phyloP scores from a whole-genome alignment of 352 stramenopile genomes.

The Hyaloperonospora arabidopsidis region DNA sequence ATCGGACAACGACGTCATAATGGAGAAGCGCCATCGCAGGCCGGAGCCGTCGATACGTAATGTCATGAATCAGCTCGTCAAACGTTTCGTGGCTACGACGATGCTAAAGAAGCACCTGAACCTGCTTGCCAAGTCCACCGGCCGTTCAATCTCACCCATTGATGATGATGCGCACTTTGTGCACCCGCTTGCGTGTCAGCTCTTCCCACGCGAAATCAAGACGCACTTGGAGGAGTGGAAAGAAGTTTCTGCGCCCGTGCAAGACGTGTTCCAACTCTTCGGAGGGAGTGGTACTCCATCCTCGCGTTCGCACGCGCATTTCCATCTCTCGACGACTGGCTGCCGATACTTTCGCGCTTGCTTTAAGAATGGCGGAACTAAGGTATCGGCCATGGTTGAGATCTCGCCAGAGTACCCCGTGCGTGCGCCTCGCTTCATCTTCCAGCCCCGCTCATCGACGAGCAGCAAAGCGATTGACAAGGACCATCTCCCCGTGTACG shows the following conservation, averaged over 20 bases:
- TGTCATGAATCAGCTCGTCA: conserved; percentile 51
- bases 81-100: conserved; percentile 37
- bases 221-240: conserved; percentile 53
- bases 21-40: conserved; percentile 23
- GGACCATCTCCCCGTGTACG: conserved; percentile 28
- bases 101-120: conserved; percentile 47
- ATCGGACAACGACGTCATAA: not conserved
- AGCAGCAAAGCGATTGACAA: conserved; percentile 29
- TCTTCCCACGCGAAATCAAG: conserved; percentile 40
- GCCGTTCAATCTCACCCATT: conserved; percentile 7
- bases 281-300: conserved; percentile 20
- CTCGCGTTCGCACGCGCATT: conserved; percentile 11
- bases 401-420: conserved; percentile 61
- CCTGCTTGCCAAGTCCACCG: conserved; percentile 24
- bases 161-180: conserved; percentile 19
- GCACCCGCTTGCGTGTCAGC: conserved; percentile 29
- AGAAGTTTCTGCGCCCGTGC: conserved; percentile 26
- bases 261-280: conserved; percentile 42
- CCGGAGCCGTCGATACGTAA: conserved; percentile 63
- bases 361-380: conserved; percentile 39
- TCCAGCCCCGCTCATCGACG: conserved; percentile 33
- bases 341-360: conserved; percentile 46
- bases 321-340: conserved; percentile 26
- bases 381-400: conserved; percentile 45
- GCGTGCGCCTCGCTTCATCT: conserved; percentile 52